Percentiles rank a stretch among this genome's conserved stretches.
These are phyloP conservation scores for Solanum hybrid DNA, from an alignment of 305 asterid species.

Conservation along the genomic window DNA sequence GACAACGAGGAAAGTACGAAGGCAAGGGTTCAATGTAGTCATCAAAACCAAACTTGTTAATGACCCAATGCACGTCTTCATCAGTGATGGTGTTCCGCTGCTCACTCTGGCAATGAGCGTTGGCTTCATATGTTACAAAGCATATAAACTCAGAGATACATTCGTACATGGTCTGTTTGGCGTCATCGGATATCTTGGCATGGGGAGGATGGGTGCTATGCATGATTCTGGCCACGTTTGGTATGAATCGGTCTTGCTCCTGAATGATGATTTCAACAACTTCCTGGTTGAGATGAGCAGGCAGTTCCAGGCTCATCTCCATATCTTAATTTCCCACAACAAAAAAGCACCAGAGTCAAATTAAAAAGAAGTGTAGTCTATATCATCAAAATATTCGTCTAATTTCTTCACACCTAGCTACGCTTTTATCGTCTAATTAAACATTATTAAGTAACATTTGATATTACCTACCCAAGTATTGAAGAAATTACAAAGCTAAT, in stretches of 20 bases:
- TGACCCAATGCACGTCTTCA: constrained; percentile 59
- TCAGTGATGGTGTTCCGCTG: constrained; percentile 60
- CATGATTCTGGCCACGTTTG: constrained; percentile 59
- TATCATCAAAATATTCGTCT: background rate
- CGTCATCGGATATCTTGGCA: background rate
- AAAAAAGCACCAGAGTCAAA: background rate
- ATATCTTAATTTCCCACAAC: background rate
- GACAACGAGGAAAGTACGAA: constrained; percentile 12
- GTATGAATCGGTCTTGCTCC: constrained; percentile 45
- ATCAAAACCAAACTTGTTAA: constrained; percentile 55
- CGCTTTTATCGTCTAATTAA: background rate
- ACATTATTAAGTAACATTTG: background rate
- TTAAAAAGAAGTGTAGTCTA: background rate
- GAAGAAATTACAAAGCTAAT: background rate
- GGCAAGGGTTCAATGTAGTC: constrained; percentile 3
- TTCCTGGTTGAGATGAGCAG: constrained; percentile 14
- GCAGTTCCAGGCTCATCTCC: constrained; percentile 14
- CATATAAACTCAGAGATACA: constrained; percentile 67
- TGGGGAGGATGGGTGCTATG: constrained; percentile 12
- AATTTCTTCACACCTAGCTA: background rate
- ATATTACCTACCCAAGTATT: background rate
- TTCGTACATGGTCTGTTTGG: constrained; percentile 55
- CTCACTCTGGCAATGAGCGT: constrained; percentile 60
- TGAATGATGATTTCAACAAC: constrained; percentile 27
- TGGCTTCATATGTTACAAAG: constrained; percentile 59